These are phyloP conservation scores for Saturnispora besseyi DNA, from an alignment of 805 yeast species.

Conservation along the genomic window DNA sequence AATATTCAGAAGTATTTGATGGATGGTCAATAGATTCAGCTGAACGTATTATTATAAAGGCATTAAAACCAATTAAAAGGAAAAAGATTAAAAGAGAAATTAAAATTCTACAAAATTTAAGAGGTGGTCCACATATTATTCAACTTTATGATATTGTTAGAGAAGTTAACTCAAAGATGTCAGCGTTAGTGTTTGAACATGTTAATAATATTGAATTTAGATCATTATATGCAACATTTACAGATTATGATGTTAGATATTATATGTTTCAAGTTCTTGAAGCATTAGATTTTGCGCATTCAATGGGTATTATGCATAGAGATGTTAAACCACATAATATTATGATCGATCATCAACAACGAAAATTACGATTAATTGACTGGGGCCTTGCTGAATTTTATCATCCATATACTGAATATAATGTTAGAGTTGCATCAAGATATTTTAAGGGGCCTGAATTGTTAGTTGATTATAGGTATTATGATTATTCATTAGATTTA, in stretches of 20 bases:
- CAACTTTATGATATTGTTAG: conserved; percentile 72
- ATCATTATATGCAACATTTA: conserved; percentile 67
- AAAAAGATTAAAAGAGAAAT: conserved; percentile 89
- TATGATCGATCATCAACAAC: conserved; percentile 79
- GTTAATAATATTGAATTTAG: conserved; percentile 80
- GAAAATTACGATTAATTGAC: conserved; percentile 71
- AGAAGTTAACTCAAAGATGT: conserved; percentile 72
- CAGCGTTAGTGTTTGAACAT: conserved; percentile 80
- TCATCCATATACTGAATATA: conserved; percentile 81
- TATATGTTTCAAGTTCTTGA: conserved; percentile 73
- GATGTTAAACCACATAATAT: conserved; percentile 95
- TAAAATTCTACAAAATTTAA: conserved; percentile 73
- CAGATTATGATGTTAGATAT: conserved; percentile 67
- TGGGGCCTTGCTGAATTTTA: conserved; percentile 97
- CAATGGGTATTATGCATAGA: conserved; percentile 93
- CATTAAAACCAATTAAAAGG: conserved; percentile 84
- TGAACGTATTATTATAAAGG: conserved; percentile 71
- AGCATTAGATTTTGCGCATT: conserved; percentile 84
- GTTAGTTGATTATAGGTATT: conserved; percentile 74
- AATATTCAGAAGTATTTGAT: conserved; percentile 90
- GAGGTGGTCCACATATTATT: conserved; percentile 78
- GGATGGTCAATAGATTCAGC: conserved; percentile 64
- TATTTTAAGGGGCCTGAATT: conserved; percentile 92
- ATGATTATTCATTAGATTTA: conserved; percentile 84
- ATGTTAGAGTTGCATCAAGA: conserved; percentile 88